A percentile compares a stretch with the other conserved stretches of the same genome.
These are phyloP conservation scores for Bremia lactucae DNA, from an alignment of 352 stramenopile genomes.

Conservation along the genomic window DNA sequence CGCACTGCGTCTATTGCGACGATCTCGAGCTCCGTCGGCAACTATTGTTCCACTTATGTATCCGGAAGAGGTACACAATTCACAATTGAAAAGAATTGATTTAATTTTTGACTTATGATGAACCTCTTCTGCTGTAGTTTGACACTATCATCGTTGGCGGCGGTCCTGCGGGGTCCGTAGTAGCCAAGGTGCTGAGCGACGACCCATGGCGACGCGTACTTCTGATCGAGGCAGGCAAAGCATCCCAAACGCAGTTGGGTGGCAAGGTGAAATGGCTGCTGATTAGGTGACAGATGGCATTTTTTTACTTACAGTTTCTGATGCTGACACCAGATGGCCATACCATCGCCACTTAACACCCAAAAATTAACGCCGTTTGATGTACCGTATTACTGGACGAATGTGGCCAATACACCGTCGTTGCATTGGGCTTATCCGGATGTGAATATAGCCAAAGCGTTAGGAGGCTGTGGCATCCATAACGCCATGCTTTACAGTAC, in stretches of 20 bases:
- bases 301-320: background rate
- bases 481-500: conserved; percentile 88
- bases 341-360: conserved; percentile 28
- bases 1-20: conserved; percentile 7
- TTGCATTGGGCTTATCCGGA: conserved; percentile 72
- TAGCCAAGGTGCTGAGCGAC: conserved; percentile 42
- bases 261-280: conserved; percentile 22
- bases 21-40: background rate
- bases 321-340: conserved; percentile 18
- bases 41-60: conserved; percentile 12
- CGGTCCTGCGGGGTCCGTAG: conserved; percentile 43
- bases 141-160: conserved; percentile 56
- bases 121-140: conserved; percentile 17
- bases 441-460: conserved; percentile 71
- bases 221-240: conserved; percentile 51
- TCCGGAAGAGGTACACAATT: conserved; percentile 14
- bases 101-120: background rate
- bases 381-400: conserved; percentile 79
- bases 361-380: conserved; percentile 65
- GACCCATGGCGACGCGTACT: conserved; percentile 47
- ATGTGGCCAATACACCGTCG: conserved; percentile 52
- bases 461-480: conserved; percentile 84
- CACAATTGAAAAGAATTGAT: background rate
- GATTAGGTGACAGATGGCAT: background rate
- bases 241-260: conserved; percentile 42